Evolutionary conservation across 2,329 filamentous ascomycete genomes (phyloP), one percentile per base, ranked within the genome.

Genomic region (Venturia effusa): DNA sequence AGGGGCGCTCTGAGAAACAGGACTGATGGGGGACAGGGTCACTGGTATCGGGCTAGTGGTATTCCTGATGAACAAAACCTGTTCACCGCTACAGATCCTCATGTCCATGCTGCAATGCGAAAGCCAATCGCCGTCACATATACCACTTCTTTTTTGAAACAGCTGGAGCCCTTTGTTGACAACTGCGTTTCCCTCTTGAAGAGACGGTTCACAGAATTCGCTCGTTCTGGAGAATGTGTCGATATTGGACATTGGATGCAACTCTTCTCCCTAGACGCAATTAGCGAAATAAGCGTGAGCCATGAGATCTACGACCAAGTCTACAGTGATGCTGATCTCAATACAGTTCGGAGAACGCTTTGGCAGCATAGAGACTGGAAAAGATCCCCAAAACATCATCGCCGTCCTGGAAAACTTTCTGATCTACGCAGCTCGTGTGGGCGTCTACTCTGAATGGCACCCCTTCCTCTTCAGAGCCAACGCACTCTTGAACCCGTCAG

Each of bases 191-290:
- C 76, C 15, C 65, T 82, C 0, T 75, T 83, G 27, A 64, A 69
- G 0, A 66, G 71, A 32, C 70, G 74, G 1, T 70, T 82, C 39
- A 62, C 51, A 0, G 76, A 79, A 63, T 72, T 77, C 13, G 74
- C 77, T 1, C 61, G 66, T 0, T 62, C 65, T 0, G 68, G 68
- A 0, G 19, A 71, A 3, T 62, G 66, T 0, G 67, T 82, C 3
- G 73, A 83, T 65, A 66, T 80, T 48, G 68, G 68, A 4, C 71
- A 76, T 59, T 79, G 76, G 75, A 70, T 81, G 34, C 79, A 81
- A 66, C 80, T 73, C 66, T 81, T 77, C 63, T 79, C 78, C 0
- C 80, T 80, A 51, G 79, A 83, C 61, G 79, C 83, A 0, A 81
- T 84, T 37, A 80, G 80, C 0, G 74, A 79, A 43, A 80, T 84